Evolutionary conservation across 805 yeast species (phyloP), one percentile per base, ranked within the genome.

Genomic region (Candida adriatica): DNA sequence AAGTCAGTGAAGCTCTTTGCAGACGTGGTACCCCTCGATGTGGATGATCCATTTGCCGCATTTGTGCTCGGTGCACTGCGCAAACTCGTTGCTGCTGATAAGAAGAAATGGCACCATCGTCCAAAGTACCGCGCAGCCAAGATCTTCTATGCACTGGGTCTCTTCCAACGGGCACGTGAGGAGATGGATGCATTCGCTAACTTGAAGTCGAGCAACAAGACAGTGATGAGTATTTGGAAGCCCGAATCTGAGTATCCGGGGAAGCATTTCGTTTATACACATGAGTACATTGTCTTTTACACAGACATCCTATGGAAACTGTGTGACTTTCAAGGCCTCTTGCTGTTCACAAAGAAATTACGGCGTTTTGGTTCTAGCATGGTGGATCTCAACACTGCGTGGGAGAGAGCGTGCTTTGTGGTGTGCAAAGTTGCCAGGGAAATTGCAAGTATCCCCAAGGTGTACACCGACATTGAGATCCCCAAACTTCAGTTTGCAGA

Each of bases 181-280:
- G 85, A 81, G 42, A 73, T 90, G 71, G 61, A 71, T 2, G 50
- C 64, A 0, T 59, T 86, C 13, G 70, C 88, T 31, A 67, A 82
- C 6, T 54, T 85, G 29, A 83, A 77, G 43, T 65, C 86, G 1
- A 67, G 73, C 3, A 73, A 75, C 26, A 82, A 86, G 48, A 74
- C 79, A 8, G 66, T 92, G 23, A 74, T 88, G 1, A 80, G 75
- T 42, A 83, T 92, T 35, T 92, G 98, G 97, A 86, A 86, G 45
- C 94, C 96, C 0, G 95, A 87, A 29, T 55, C 66, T 45, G 98
- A 94, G 53, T 59, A 94, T 14, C 92, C 96, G 0, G 99, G 99
- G 0, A 85, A 83, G 45, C 96, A 90, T 56, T 90, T 87, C 52
- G 75, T 74, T 8, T 86, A 81, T 56, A 79, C 80, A 19, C 69